Conservation (phyloP, 225 moss, liverwort and hornwort genomes). For the Lunularia cruciata region DNA sequence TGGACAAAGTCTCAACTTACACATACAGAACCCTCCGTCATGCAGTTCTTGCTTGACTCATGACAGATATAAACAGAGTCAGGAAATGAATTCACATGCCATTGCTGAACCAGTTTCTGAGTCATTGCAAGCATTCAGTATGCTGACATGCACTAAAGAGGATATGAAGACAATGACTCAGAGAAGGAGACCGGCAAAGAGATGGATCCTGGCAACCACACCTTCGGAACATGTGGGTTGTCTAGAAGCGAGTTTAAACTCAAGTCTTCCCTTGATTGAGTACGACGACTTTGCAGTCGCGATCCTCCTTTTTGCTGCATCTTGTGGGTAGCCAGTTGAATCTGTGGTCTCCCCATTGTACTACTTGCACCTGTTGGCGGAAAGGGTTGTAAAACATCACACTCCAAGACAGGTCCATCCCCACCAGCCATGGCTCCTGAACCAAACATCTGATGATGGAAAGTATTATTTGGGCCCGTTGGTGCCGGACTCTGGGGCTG, state of each 20-base stretch:
- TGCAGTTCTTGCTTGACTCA: no score
- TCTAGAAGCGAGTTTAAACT: conserved; percentile 33
- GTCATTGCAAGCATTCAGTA: neutral
- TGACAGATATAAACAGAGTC: no score
- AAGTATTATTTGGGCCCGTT: conserved; percentile 28
- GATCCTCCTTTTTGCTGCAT: conserved; percentile 42
- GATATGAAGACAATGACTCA: neutral
- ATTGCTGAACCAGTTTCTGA: neutral
- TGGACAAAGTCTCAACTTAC: no score
- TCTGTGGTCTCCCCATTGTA: conserved; percentile 29
- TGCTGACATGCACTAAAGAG: neutral
- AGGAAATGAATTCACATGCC: no score
- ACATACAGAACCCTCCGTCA: no score
- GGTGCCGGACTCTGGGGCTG: conserved; percentile 51
- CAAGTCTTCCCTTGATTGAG: conserved; percentile 52
- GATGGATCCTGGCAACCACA: conserved; percentile 12
- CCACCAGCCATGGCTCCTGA: conserved; percentile 41
- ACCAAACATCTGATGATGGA: conserved; percentile 45
- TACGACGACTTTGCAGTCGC: conserved; percentile 42
- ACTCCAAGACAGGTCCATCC: conserved; percentile 40
- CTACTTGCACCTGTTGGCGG: conserved; percentile 14
- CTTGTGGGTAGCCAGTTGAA: conserved; percentile 32
- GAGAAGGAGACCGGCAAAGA: neutral
- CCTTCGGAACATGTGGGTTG: conserved; percentile 35
- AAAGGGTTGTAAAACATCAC: conserved; percentile 32